These are phyloP conservation scores for Rhytidiadelphus loreus DNA, from an alignment of 225 moss, liverwort and hornwort genomes.

Conservation along the genomic window DNA sequence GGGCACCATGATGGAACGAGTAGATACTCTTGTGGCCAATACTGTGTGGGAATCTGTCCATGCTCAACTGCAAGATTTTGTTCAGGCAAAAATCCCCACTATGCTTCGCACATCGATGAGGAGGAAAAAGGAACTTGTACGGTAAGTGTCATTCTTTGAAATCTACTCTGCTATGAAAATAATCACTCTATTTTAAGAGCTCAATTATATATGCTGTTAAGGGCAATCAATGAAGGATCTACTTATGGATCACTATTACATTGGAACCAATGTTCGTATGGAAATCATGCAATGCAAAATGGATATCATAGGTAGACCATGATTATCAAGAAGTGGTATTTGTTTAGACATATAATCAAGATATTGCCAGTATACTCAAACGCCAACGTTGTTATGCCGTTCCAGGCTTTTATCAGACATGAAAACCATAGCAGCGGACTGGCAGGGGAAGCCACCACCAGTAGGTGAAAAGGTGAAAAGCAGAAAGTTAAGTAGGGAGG, in stretches of 20 bases:
- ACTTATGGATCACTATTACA: neutral
- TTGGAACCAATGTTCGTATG: neutral
- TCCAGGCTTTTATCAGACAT: conserved; percentile 71
- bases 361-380: neutral
- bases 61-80: conserved; percentile 80
- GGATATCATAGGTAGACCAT: neutral
- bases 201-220: neutral
- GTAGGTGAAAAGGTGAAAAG: conserved; percentile 37
- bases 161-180: neutral
- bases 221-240: neutral
- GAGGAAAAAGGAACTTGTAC: conserved; percentile 78
- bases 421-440: conserved; percentile 80
- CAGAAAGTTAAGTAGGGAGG: conserved; percentile 57
- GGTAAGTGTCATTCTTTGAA: conserved; percentile 19
- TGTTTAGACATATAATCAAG: neutral
- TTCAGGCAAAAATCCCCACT: conserved; percentile 68
- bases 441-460: conserved; percentile 65
- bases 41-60: conserved; percentile 89
- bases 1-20: conserved; percentile 94
- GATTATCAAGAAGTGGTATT: neutral
- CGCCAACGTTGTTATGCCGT: neutral
- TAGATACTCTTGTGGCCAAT: conserved; percentile 78
- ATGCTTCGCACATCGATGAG: conserved; percentile 89
- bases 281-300: neutral
- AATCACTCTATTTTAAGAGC: neutral